Conservation (phyloP, 495 filamentous ascomycete species). For the Hypoxylon lienhwacheense region DNA sequence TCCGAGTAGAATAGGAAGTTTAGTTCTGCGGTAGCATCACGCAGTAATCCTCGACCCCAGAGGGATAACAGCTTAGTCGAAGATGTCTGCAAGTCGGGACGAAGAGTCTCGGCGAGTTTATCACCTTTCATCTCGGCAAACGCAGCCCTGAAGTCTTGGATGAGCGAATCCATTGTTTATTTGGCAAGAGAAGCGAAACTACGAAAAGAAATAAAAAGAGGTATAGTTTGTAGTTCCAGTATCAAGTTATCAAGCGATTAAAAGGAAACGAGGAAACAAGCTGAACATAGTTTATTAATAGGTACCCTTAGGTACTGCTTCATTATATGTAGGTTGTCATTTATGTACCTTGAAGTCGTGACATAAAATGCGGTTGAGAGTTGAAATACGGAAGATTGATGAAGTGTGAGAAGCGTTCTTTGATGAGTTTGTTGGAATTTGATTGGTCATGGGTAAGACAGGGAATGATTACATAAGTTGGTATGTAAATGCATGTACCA, state of each 20-base stretch:
- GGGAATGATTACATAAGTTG: too few species aligned
- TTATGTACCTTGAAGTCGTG: background rate
- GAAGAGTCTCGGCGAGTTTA: slow-evolving; percentile 67
- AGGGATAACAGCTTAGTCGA: slow-evolving; percentile 63
- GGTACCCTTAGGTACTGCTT: background rate
- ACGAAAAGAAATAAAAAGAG: background rate
- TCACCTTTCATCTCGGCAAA: slow-evolving; percentile 60
- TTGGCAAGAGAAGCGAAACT: background rate
- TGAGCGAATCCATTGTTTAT: slow-evolving; percentile 61
- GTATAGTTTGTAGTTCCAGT: background rate
- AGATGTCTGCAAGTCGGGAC: slow-evolving; percentile 60
- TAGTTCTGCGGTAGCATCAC: slow-evolving; percentile 27
- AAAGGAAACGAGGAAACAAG: background rate
- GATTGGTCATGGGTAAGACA: too few species aligned
- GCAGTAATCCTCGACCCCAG: slow-evolving; percentile 45
- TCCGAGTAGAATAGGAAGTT: slow-evolving; percentile 36
- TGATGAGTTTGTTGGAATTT: too few species aligned
- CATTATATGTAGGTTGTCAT: too few species aligned
- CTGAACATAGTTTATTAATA: slow-evolving; percentile 11
- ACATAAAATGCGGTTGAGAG: background rate
- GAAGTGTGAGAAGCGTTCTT: too few species aligned
- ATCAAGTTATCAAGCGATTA: background rate
- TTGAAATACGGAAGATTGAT: too few species aligned
- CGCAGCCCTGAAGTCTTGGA: slow-evolving; percentile 63
- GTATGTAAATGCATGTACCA: background rate